A percentile compares a stretch with the other conserved stretches of the same genome.
Evolutionary conservation across 148 eudicot species (phyloP).

Genomic region (Pouteria glomerata): DNA sequence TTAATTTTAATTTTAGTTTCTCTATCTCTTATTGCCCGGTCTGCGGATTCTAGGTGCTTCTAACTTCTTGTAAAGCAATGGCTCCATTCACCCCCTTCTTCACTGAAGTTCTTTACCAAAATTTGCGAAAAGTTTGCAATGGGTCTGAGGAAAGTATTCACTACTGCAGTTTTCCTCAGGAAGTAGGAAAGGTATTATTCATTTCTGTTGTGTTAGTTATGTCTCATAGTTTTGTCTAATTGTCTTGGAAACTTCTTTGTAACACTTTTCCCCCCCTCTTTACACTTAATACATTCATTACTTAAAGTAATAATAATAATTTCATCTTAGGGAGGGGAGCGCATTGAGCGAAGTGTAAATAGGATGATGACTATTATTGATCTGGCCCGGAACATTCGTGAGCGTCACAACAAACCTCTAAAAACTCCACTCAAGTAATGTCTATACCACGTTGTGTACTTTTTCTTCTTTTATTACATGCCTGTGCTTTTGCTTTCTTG

Average conservation of each 20-base stretch:
- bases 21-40: neutral
- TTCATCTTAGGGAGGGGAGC: conserved; percentile 59
- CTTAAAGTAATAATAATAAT: too few relatives aligned
- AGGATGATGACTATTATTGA: conserved; percentile 93
- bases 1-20: neutral
- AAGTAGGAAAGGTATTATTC: conserved; percentile 61
- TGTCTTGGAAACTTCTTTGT: too few relatives aligned
- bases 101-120: conserved; percentile 88
- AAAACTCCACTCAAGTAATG: conserved; percentile 81
- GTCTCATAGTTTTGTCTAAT: neutral
- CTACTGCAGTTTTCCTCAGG: conserved; percentile 78
- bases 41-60: conserved; percentile 52
- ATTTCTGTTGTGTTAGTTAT: neutral
- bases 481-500: neutral
- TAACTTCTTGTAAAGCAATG: conserved; percentile 91
- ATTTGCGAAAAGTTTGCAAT: conserved; percentile 58
- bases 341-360: conserved; percentile 91
- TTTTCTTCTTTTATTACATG: neutral
- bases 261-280: too few relatives aligned
- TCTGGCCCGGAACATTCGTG: conserved; percentile 91
- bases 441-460: neutral
- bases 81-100: conserved; percentile 97
- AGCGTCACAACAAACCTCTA: conserved; percentile 91
- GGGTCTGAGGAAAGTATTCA: conserved; percentile 91
- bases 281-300: too few relatives aligned